Evolutionary conservation across 2,329 filamentous ascomycete species (phyloP), one percentile per base, ranked within the genome.

Genomic region (Ceratocystis harringtonii): DNA sequence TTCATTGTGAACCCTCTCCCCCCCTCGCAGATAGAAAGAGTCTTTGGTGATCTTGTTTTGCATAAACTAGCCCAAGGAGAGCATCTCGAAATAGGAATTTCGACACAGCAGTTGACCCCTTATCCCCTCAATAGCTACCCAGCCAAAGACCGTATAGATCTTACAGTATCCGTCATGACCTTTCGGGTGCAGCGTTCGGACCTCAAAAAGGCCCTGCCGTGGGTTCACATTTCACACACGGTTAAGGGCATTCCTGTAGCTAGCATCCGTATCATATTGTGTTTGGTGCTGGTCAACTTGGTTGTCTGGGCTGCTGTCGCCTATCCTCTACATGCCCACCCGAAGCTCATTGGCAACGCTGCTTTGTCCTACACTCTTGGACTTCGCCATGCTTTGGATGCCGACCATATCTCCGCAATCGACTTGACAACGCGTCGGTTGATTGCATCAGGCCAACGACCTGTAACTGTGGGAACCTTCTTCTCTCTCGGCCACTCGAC

Each of bases 401-500:
- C 92, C n/a, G 92, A 97, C 75, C 94, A 97, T 74, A 83, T 81
- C 71, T 76, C 76, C 70, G 92, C 92, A 69, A 99, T 97, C 71
- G 92, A 97, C 75, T 82, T 97, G 45, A 95, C 95, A 86, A 97
- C 94, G 0, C 83, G 94, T 2, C 85, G 92, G 5, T 83, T 97
- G 28, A 84, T 97, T 45, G 92, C 92, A 0, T 83, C 89, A 0
- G 91, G 90, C 19, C 90, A 94, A 72, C 84, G 84, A 1, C 92
- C 92, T 1, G 91, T 95, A 10, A 92, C 92, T 0, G 92, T 97
- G 1, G 94, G 92, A 55, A 96, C 90, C 0, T 97, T 90, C 74
- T 97, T 99, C 78, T 92, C 88, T 0, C 81, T 97, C 0, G 92
- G 94, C 0, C 92, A 97, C 76, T 95, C 89, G 28, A 96, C 92